Conservation (phyloP, 805 yeast genomes). For the Candida coleopterorum region DNA sequence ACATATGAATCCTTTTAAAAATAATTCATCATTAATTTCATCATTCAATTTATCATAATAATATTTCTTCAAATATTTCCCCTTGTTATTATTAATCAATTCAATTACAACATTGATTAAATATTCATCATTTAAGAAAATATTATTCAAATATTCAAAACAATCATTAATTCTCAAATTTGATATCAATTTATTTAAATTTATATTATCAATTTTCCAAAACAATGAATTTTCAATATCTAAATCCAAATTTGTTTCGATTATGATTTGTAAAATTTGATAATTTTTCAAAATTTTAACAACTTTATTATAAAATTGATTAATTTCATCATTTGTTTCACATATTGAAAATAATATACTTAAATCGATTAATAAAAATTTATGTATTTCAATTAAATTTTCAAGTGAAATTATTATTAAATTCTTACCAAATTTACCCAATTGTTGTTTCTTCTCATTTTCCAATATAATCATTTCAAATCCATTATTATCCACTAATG, state of each 20-base stretch:
- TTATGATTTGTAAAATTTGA: constrained; percentile 15
- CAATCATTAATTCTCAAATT: constrained; percentile 18
- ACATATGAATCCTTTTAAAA: constrained; percentile 31
- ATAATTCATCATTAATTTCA: constrained; percentile 16
- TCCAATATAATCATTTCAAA: constrained; percentile 4
- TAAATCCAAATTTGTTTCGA: constrained; percentile 22
- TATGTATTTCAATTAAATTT: constrained; percentile 25
- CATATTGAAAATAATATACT: constrained; percentile 27
- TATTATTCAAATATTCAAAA: constrained; percentile 21
- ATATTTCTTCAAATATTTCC: constrained; percentile 35
- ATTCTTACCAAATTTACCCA: constrained; percentile 22
- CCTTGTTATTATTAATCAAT: constrained; percentile 28
- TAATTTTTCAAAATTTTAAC: constrained; percentile 23
- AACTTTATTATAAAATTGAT: constrained; percentile 20
- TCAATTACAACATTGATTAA: constrained; percentile 31
- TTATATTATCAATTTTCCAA: constrained; percentile 22
- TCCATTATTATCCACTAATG: constrained; percentile 15
- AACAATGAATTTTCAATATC: constrained; percentile 25
- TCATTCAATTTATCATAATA: constrained; percentile 40
- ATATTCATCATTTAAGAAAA: constrained; percentile 23
- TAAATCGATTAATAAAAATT: constrained; percentile 23
- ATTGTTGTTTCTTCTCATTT: constrained; percentile 6
- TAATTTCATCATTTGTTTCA: constrained; percentile 25
- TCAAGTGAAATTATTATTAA: constrained; percentile 22
- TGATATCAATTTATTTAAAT: constrained; percentile 16